These are phyloP conservation scores for Phaeosphaeria sp. DNA, from an alignment of 2,329 filamentous ascomycete genomes.

Conservation along the genomic window DNA sequence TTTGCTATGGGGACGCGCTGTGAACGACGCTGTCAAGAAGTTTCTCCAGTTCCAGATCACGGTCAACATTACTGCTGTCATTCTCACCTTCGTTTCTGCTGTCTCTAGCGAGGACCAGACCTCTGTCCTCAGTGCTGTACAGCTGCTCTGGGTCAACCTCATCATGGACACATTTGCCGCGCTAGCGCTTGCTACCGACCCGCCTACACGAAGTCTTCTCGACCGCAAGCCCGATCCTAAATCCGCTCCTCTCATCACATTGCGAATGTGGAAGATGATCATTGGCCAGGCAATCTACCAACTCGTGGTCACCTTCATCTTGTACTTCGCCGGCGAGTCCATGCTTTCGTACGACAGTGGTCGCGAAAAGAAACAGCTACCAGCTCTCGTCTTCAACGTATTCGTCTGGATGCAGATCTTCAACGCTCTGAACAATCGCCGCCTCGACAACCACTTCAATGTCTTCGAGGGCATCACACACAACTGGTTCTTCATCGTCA, in stretches of 20 bases:
- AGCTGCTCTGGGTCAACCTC: slow-evolving; percentile 93
- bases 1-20: slow-evolving; percentile 72
- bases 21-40: slow-evolving; percentile 53
- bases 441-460: slow-evolving; percentile 93
- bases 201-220: slow-evolving; percentile 81
- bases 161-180: slow-evolving; percentile 98
- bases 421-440: slow-evolving; percentile 96
- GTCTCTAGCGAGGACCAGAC: slow-evolving; percentile 72
- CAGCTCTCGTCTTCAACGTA: slow-evolving; percentile 93
- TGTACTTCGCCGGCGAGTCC: slow-evolving; percentile 75
- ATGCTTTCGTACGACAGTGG: slow-evolving; percentile 66
- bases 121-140: slow-evolving; percentile 85
- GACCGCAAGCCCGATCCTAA: slow-evolving; percentile 81
- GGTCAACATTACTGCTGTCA: slow-evolving; percentile 90
- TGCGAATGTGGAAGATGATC: slow-evolving; percentile 99
- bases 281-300: slow-evolving; percentile 91
- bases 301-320: slow-evolving; percentile 75
- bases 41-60: slow-evolving; percentile 71
- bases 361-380: slow-evolving; percentile 59
- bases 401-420: slow-evolving; percentile 99
- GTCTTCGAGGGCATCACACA: slow-evolving; percentile 86
- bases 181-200: slow-evolving; percentile 85
- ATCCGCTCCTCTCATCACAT: slow-evolving; percentile 77
- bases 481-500: slow-evolving; percentile 89
- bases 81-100: slow-evolving; percentile 86